Base-by-base conservation (phyloP, 768 basidiomycete genomes). In the Suillus sp. region DNA sequence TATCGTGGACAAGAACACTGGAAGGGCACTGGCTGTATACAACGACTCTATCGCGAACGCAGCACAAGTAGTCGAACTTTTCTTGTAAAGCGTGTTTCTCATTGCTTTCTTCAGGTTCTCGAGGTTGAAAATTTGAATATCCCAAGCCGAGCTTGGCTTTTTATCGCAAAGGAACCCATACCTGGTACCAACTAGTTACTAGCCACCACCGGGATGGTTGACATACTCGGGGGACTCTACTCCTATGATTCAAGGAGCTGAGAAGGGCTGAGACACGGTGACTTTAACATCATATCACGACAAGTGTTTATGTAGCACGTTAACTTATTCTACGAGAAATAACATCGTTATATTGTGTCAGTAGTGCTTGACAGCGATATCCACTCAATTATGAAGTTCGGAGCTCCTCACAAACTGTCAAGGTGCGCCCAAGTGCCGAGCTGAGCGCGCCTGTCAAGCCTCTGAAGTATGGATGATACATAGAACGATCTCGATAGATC, bases 91-190 rank as follows among this genome's bases (percentile, higher is more conserved):
- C 3, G 3, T 37, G 14, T 55, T 48, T 4, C 34, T 38, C n/a
- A 37, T 25, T 9, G 11, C 40, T 9, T 35, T 32, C 22, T 13
- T 34, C 38, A 43, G 59, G 22, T 40, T 59, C 1, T 34, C 6
- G 40, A 22, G 35, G 5, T 37, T 35, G 16, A 22, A 3, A 51
- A 32, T 32, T 16, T 30, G 51, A 47, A 37, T 60, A 8, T 60
- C 43, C 6, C 43, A 47, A 32, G 62, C 43, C 58, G 47, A 42
- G 42, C 51, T 13, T 63, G 62, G 62, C 59, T 63, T n/a, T 60
- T 63, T 16, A 61, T 63, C 58, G 58, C 50, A 55, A 63, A 63
- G 43, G 54, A 61, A 30, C 48, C 59, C 25, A 11, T 56, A 38
- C 7, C 37, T 38, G 55, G 25, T 18, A 56, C 37, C 22, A 56